Base-by-base conservation (phyloP, 257 asterid genomes). In the Rubia yunnanensis region DNA sequence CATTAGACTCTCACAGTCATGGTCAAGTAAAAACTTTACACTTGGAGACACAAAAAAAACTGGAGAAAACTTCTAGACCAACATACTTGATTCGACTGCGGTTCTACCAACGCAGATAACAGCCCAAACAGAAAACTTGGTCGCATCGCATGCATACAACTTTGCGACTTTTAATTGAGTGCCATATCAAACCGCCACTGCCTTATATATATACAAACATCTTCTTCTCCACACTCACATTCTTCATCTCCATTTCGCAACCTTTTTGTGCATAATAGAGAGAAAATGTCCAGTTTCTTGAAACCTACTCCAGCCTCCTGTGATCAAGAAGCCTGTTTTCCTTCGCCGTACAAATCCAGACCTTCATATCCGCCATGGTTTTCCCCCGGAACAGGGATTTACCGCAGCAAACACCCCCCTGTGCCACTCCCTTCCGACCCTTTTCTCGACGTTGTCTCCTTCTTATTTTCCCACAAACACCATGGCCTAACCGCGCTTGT, bases 371-470 rank as follows among this genome's bases (percentile, higher is more conserved):
- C 85, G 38, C 44, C 30, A n/a, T 85, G 88, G 89, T 91, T 86
- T 73, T 77, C 82, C 14, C 77, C 83, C 20, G 77, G 79, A 79
- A 86, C 96, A 18, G 95, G 96, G 57, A 73, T 80, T 18, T 91
- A 86, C 66, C 64, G 62, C 34, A 91, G 97, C 80, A 86, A 74
- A 74, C 53, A 70, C 82, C 89, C 91, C 26, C 28, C 73, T 0
- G 41, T 88, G 22, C 67, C 63, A 59, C 70, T 91, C 27, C 95
- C 94, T 17, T 59, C 78, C 7, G 79, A 88, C 38, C 91, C 92
- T 38, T 76, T 86, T 73, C 83, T 88, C 32, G 96, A 88, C 62
- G 81, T 85, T 44, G 91, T 80, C 63, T 80, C 95, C 13, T 91
- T 78, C 79, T 78, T 88, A 63, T 88, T 84, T 64, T 91, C 97